Conservation (phyloP, 139 green algal genomes). For the Desmodesmus armatus region DNA sequence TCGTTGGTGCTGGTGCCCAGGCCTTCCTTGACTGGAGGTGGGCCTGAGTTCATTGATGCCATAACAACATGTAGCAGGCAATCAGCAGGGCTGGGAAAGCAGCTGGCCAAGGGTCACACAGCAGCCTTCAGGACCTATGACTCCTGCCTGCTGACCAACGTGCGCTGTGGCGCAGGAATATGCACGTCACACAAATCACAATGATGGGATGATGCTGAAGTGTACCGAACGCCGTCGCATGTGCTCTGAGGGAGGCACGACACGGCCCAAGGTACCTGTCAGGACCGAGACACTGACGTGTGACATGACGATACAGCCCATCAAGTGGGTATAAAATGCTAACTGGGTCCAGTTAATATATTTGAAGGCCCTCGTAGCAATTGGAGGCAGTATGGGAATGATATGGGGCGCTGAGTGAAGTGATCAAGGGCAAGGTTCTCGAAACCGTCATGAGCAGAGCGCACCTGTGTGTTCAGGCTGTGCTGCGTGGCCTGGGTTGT, state of each 20-base stretch:
- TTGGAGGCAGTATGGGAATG: background rate
- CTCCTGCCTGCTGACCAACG: no score
- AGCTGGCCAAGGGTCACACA: no score
- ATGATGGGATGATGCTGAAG: no score
- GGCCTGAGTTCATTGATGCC: background rate
- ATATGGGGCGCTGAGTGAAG: background rate
- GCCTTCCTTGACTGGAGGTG: background rate
- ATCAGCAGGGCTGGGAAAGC: background rate
- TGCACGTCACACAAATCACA: no score
- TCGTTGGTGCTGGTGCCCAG: background rate
- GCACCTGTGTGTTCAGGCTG: no score
- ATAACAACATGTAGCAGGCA: slow-evolving; percentile 3
- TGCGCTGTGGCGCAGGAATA: background rate
- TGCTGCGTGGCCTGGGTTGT: background rate
- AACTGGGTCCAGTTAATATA: background rate
- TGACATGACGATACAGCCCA: background rate
- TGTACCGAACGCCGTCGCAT: no score
- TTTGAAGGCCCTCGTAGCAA: background rate
- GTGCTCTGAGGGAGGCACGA: no score
- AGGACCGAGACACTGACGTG: no score
- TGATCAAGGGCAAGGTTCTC: background rate
- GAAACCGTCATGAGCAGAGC: no score
- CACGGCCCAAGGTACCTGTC: no score
- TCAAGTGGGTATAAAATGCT: background rate
- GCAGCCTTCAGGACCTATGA: background rate